phyloP scores from a whole-genome alignment of 495 filamentous ascomycete species.

The Oidiodendron maius region DNA sequence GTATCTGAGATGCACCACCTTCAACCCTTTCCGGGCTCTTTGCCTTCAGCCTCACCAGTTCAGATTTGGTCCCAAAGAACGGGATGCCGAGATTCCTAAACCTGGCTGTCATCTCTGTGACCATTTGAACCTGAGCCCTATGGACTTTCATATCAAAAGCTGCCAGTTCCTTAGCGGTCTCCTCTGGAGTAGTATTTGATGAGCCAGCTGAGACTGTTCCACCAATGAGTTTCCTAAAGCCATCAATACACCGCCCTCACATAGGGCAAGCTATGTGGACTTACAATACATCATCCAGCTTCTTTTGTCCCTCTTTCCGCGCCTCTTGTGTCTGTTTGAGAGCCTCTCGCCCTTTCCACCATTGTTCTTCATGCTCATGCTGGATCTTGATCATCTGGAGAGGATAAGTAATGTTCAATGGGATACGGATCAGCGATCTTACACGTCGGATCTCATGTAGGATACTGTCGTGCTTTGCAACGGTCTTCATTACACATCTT shows the following conservation, averaged over 20 bases:
- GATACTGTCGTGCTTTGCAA: constrained; percentile 43
- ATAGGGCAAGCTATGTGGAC: constrained; percentile 7
- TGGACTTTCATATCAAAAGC: constrained; percentile 58
- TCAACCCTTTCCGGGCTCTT: constrained; percentile 7
- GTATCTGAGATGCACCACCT: not conserved
- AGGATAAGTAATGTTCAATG: not conserved
- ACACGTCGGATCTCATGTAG: constrained; percentile 34
- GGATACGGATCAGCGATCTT: constrained; percentile 11
- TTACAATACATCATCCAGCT: constrained; percentile 42
- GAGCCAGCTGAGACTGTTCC: constrained; percentile 35
- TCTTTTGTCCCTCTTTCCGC: constrained; percentile 43
- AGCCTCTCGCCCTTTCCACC: constrained; percentile 51
- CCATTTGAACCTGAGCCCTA: constrained; percentile 52
- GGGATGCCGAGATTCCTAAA: constrained; percentile 55
- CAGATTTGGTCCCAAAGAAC: constrained; percentile 51
- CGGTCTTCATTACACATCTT: constrained; percentile 53
- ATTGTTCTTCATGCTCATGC: constrained; percentile 57
- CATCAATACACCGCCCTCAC: constrained; percentile 3
- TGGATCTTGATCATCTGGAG: constrained; percentile 55
- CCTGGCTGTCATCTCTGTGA: constrained; percentile 46
- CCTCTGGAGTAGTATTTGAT: constrained; percentile 27
- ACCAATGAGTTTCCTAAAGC: constrained; percentile 22
- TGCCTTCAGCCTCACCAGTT: constrained; percentile 28
- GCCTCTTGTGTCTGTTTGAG: constrained; percentile 43
- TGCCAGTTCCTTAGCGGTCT: constrained; percentile 47